These are phyloP conservation scores for Penicillium glabrum DNA, from an alignment of 2,329 filamentous ascomycete species.

Conservation along the genomic window DNA sequence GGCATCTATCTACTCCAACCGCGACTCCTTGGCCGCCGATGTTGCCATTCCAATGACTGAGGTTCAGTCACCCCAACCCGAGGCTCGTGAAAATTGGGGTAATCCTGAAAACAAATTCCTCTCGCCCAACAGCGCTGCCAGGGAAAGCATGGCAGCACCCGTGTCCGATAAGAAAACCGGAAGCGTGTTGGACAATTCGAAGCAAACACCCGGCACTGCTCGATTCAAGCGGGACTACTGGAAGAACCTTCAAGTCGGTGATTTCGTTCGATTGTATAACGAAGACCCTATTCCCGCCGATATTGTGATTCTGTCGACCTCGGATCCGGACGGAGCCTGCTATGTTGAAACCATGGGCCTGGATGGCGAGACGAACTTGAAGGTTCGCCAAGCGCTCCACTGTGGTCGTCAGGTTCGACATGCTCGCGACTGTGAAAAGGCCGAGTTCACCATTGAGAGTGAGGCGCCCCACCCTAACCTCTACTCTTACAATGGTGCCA, in stretches of 20 bases:
- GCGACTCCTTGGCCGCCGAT: conserved; percentile 41
- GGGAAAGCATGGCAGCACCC: conserved; percentile 26
- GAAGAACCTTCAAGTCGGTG: conserved; percentile 93
- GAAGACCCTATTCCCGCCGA: conserved; percentile 95
- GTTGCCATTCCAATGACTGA: conserved; percentile 95
- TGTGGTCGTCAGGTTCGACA: conserved; percentile 81
- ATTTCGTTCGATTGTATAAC: conserved; percentile 95
- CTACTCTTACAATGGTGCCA: conserved; percentile 89
- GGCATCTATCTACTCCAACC: conserved; percentile 56
- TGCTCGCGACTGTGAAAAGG: conserved; percentile 86
- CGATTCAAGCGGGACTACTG: conserved; percentile 90
- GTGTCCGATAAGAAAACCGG: conserved; percentile 53
- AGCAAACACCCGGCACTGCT: conserved; percentile 66
- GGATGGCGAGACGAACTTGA: conserved; percentile 96
- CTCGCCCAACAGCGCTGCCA: conserved; percentile 32
- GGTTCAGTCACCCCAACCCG: conserved; percentile 75
- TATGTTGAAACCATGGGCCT: conserved; percentile 98
- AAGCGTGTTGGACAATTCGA: conserved; percentile 71
- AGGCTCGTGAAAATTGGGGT: conserved; percentile 46
- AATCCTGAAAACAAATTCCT: conserved; percentile 31
- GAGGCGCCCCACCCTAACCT: conserved; percentile 90
- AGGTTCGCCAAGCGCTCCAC: conserved; percentile 87
- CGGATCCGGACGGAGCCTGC: conserved; percentile 89
- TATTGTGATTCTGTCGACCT: conserved; percentile 87
- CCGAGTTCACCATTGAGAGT: conserved; percentile 85